phyloP scores from a whole-genome alignment of 441 rosid species.

The Populus hybrid region DNA sequence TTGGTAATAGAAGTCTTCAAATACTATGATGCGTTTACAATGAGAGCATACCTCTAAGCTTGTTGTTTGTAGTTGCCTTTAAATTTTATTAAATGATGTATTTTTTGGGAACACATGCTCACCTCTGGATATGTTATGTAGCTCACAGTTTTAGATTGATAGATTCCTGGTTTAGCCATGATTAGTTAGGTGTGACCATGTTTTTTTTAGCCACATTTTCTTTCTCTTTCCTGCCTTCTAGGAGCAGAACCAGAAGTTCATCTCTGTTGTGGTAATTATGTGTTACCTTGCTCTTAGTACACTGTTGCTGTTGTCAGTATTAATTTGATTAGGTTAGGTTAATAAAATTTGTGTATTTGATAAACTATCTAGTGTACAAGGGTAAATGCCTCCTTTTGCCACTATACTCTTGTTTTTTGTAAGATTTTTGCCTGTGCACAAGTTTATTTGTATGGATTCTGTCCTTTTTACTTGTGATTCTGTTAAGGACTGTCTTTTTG shows the following conservation, averaged over 20 bases:
- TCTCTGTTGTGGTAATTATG: not conserved
- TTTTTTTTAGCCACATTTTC: not conserved
- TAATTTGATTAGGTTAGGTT: not conserved
- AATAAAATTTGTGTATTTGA: not conserved
- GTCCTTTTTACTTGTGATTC: too few relatives aligned
- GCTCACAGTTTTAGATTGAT: not conserved
- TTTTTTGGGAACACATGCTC: not conserved
- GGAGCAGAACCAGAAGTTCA: not conserved
- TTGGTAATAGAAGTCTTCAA: not conserved
- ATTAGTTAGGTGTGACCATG: not conserved
- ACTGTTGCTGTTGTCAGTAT: not conserved
- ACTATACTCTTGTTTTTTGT: too few relatives aligned
- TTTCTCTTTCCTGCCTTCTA: not conserved
- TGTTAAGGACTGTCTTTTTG: too few relatives aligned
- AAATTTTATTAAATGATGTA: not conserved
- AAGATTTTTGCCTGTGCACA: too few relatives aligned
- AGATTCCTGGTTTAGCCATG: not conserved
- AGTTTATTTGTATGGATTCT: too few relatives aligned
- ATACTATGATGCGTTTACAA: not conserved
- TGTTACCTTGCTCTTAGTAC: not conserved
- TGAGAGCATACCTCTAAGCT: not conserved
- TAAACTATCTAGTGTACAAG: not conserved
- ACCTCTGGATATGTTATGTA: not conserved
- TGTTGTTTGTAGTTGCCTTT: not conserved
- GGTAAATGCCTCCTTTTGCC: too few relatives aligned